phyloP scores from a whole-genome alignment of 225 moss, liverwort and hornwort species.

The Physcomitrium patens region DNA sequence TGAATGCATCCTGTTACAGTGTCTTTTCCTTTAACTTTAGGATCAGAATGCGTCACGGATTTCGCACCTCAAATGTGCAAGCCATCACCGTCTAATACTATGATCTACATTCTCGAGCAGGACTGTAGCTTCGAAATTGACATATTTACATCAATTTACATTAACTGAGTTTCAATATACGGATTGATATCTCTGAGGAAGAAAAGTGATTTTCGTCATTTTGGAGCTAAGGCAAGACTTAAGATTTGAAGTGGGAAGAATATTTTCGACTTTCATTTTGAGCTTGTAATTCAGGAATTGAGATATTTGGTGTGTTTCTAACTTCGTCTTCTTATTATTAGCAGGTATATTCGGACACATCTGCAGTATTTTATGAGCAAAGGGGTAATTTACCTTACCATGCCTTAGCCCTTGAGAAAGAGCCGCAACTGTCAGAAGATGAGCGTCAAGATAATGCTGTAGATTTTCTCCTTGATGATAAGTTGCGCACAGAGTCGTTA shows the following conservation, averaged over 20 bases:
- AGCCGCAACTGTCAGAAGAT: conserved; percentile 36
- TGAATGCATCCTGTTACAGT: background rate
- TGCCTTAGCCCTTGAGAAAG: conserved; percentile 50
- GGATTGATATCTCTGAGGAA: too few species aligned
- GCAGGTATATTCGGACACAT: conserved; percentile 34
- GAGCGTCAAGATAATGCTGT: conserved; percentile 35
- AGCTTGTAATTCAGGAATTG: background rate
- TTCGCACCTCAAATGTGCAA: background rate
- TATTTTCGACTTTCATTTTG: background rate
- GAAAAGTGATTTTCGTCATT: too few species aligned
- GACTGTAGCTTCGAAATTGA: background rate
- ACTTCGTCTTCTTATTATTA: conserved; percentile 15
- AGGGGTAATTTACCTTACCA: conserved; percentile 34
- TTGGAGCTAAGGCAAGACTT: background rate
- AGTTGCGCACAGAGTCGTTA: conserved; percentile 11
- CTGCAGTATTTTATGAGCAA: conserved; percentile 25
- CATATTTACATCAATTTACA: background rate
- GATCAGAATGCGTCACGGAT: background rate
- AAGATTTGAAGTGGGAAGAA: conserved; percentile 5
- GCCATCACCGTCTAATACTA: background rate
- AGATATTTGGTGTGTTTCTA: conserved; percentile 18
- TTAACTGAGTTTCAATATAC: too few species aligned
- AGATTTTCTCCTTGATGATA: conserved; percentile 20
- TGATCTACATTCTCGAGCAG: background rate
- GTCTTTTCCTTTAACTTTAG: background rate